Evolutionary conservation across 2,329 filamentous ascomycete species (phyloP).

Genomic region (Aspergillus transmontanensis): DNA sequence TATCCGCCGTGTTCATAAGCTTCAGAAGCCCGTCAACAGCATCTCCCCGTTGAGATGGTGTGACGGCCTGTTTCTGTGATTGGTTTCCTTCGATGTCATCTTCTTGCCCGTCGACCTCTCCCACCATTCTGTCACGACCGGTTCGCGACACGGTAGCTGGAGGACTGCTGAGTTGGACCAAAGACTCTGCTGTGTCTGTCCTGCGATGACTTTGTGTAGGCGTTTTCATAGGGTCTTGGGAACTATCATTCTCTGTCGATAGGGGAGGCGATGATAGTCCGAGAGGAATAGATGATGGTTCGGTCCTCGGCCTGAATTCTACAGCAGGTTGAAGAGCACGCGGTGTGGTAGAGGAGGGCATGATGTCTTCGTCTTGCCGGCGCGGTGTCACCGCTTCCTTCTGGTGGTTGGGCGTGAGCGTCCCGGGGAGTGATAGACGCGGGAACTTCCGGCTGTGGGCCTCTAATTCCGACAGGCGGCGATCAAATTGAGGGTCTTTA

Average conservation of each 20-base stretch:
- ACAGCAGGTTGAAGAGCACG: conserved; percentile 20
- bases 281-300: conserved; percentile 10
- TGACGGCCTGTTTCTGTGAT: conserved; percentile 9
- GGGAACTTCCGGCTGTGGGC: conserved; percentile 41
- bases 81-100: not conserved
- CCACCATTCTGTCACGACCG: conserved; percentile 14
- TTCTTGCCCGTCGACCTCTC: not conserved
- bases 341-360: not conserved
- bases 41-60: conserved; percentile 38
- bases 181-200: conserved; percentile 23
- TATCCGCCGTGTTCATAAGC: conserved; percentile 40
- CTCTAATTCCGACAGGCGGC: conserved; percentile 44
- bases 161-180: conserved; percentile 41
- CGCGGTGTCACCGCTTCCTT: not conserved
- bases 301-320: conserved; percentile 14
- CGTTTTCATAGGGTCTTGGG: conserved; percentile 22
- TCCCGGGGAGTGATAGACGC: conserved; percentile 28
- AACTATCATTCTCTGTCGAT: conserved; percentile 15
- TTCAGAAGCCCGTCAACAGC: conserved; percentile 44
- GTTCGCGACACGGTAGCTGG: conserved; percentile 30
- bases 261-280: conserved; percentile 23
- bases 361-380: not conserved
- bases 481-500: conserved; percentile 41
- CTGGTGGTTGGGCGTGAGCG: not conserved
- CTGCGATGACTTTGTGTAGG: conserved; percentile 22